Evolutionary conservation across 2,329 filamentous ascomycete species (phyloP), one percentile per base, ranked within the genome.

Genomic region (Akanthomyces muscarius): DNA sequence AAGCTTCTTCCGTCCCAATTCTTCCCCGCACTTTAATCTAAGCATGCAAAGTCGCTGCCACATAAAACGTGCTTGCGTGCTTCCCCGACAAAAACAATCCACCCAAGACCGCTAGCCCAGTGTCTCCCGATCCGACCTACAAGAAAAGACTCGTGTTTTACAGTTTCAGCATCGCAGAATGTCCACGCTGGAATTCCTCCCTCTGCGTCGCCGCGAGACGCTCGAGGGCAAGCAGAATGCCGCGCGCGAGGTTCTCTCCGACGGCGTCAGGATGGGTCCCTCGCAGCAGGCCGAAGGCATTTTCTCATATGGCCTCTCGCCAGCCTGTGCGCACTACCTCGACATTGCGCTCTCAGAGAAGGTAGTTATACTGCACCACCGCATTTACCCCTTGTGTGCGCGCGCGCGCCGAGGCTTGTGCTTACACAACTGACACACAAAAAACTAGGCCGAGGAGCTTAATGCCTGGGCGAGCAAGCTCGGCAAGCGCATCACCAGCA

Each of bases 291-390:
- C 36, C 48, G 48, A 61, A 3, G 57, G 57, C 10, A 13, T 48
- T 47, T 51, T 52, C 13, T 60, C 57, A 4, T 51, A 30, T 18
- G 47, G 57, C 36, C 36, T 60, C 8, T 44, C 57, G 10, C 25
- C 57, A 4, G 36, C 42, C 36, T 60, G 57, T 36, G 57, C 57
- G 1, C 57, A 60, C 13, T 61, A 61, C 30, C 57, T 61, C 25
- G 57, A 60, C 23, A 50, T 60, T 51, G 57, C 57, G 30, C 36
- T 60, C 5, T 60, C 57, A 11, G 57, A 60, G 52, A 60, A 60
- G 47, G 56, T 60, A 10, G 8, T 21, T 21, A 30, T 30, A 6
- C 28, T 6, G 28, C 28, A 30, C 28, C 28, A 30, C 28, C 4
- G 6, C 6, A 30, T 30, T 30, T 30, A 6, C 28, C 28, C 4